Percentiles rank a stretch among this genome's conserved stretches.
phyloP scores from a whole-genome alignment of 176 grass and related monocot genomes.

The Juncus inflexus region DNA sequence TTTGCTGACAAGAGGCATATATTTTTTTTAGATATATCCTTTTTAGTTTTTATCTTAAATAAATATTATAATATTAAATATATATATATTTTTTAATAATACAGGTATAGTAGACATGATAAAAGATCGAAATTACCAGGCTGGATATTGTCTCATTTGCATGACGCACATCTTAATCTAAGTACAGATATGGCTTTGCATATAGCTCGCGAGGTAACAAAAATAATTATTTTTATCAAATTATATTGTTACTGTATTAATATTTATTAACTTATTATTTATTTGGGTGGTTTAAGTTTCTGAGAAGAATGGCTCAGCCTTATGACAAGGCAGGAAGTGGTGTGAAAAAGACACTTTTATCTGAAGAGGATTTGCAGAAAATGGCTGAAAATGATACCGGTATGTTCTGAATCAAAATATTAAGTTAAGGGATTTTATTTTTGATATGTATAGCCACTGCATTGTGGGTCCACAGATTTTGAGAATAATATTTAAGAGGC shows the following conservation, averaged over 20 bases:
- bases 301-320: conserved; percentile 90
- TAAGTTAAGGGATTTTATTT: too few relatives aligned
- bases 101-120: conserved; percentile 82
- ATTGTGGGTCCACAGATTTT: too few relatives aligned
- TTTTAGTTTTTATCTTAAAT: neutral
- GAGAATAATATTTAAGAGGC: too few relatives aligned
- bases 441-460: too few relatives aligned
- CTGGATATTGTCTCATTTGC: conserved; percentile 95
- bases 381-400: conserved; percentile 56
- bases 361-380: conserved; percentile 68
- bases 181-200: conserved; percentile 97
- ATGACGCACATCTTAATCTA: conserved; percentile 80
- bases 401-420: conserved; percentile 31
- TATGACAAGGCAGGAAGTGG: conserved; percentile 70
- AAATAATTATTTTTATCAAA: neutral
- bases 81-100: neutral
- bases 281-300: conserved; percentile 40
- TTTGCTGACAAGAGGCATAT: conserved; percentile 93
- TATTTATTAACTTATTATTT: neutral
- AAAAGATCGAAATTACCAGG: conserved; percentile 90
- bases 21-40: neutral
- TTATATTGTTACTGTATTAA: conserved; percentile 1
- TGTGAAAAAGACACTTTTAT: conserved; percentile 65
- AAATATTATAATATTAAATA: neutral
- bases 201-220: conserved; percentile 83